Evolutionary conservation across 2,329 filamentous ascomycete species (phyloP).

Genomic region (Aaosphaeria pasadenensis): DNA sequence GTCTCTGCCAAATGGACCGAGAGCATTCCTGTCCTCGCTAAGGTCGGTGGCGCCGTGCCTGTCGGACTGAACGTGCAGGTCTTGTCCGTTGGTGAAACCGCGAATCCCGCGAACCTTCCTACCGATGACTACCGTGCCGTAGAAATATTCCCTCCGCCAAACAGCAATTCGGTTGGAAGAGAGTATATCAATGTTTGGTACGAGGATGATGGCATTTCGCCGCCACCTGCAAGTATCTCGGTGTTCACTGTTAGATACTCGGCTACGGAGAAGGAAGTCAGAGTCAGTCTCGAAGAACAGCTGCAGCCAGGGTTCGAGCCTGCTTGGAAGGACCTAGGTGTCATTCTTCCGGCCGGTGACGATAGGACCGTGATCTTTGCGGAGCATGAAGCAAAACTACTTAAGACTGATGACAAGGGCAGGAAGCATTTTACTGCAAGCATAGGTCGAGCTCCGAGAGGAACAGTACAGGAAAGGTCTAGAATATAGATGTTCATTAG

Average conservation of each 20-base stretch:
- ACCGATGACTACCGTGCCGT: conserved; percentile 56
- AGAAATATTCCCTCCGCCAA: conserved; percentile 54
- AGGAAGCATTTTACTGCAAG: conserved; percentile 5
- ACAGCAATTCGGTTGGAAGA: conserved; percentile 34
- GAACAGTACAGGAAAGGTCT: too few relatives aligned
- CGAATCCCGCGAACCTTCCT: conserved; percentile 45
- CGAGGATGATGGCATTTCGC: conserved; percentile 57
- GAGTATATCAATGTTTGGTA: conserved; percentile 48
- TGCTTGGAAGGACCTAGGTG: conserved; percentile 48
- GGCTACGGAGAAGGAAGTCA: conserved; percentile 43
- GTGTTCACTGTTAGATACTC: conserved; percentile 21
- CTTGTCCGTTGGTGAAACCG: conserved; percentile 49
- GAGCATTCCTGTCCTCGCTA: conserved; percentile 56
- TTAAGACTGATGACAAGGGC: conserved; percentile 6
- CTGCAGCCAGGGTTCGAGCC: conserved; percentile 44
- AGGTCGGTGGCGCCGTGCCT: conserved; percentile 53
- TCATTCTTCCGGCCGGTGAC: conserved; percentile 54
- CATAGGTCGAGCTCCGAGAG: neutral
- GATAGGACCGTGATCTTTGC: conserved; percentile 30
- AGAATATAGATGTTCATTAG: too few relatives aligned
- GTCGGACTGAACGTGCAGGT: conserved; percentile 53
- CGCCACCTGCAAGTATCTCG: conserved; percentile 29
- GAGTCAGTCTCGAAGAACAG: conserved; percentile 42
- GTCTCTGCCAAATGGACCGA: conserved; percentile 51
- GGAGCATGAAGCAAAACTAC: neutral